phyloP scores from a whole-genome alignment of 352 stramenopile genomes.

The Blastocystis sp. region DNA sequence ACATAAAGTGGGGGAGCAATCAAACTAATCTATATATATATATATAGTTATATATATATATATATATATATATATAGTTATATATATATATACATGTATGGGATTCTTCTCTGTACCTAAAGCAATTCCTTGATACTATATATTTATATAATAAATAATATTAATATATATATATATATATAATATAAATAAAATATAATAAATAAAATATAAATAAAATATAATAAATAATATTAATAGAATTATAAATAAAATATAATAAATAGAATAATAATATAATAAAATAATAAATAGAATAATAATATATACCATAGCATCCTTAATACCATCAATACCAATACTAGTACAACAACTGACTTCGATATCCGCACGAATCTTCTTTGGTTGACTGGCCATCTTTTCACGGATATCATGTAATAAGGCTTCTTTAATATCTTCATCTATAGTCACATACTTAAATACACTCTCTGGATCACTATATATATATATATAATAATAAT shows the following conservation, averaged over 20 bases:
- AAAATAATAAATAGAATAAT: constrained; percentile 49
- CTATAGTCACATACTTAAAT: constrained; percentile 77
- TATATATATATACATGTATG: constrained; percentile 52
- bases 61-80: constrained; percentile 50
- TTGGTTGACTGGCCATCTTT: constrained; percentile 84
- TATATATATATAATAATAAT: constrained; percentile 32
- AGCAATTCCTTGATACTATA: constrained; percentile 50
- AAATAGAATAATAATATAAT: neutral
- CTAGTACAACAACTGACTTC: constrained; percentile 98
- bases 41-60: constrained; percentile 52
- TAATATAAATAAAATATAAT: constrained; percentile 11
- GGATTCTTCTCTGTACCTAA: constrained; percentile 64
- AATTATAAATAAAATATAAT: neutral
- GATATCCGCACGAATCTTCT: constrained; percentile 97
- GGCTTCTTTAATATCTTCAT: constrained; percentile 54
- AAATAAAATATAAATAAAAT: no score
- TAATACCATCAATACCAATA: constrained; percentile 94
- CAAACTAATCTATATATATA: constrained; percentile 65
- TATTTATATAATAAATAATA: neutral
- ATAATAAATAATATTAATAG: no score
- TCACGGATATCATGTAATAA: constrained; percentile 84
- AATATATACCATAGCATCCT: constrained; percentile 66
- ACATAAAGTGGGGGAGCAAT: constrained; percentile 97
- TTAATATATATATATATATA: no score
- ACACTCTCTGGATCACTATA: constrained; percentile 43